Evolutionary conservation across 441 rosid species (phyloP), one percentile per base, ranked within the genome.

Genomic region (Flueggea neowawraea): DNA sequence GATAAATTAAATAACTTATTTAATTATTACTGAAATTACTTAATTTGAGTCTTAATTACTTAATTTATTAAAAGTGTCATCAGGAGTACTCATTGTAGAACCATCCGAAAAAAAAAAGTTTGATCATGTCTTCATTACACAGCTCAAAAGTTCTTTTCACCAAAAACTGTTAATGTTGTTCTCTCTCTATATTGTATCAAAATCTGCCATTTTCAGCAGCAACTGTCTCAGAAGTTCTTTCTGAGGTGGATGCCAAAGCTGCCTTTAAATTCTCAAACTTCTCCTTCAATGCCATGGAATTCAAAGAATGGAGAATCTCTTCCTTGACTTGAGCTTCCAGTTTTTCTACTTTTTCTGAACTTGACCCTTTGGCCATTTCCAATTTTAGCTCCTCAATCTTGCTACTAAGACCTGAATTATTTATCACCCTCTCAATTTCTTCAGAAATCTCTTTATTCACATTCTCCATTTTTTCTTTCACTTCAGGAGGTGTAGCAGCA

Each of bases 361-460:
- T 64, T 3, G 76, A 77, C 31, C 70, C 75, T 60, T 69, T 61
- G 1, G 57, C 64, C 59, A 67, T 61, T 65, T 75, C 77, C 32
- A 69, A 67, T 44, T 74, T 78, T 60, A 82, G 56, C 60, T 58
- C 79, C 56, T 73, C 71, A 41, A 80, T 50, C 65, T 73, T 69
- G 31, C 49, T 54, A 10, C 41, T 31, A 14, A 79, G 72, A 57
- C 81, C 74, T 5, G 69, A 31, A 4, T 17, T 61, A 31, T 54
- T 48, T 54, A 80, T 36, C n/a, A 60, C 66, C 56, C 74, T 75
- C 57, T 68, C 67, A 12, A 78, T 73, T 54, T 75, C 79, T 13
- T 66, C 49, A 10, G 44, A 11, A 0, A 73, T 71, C 52, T 77
- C 80, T 67, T 64, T 63, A 52, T 71, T 71, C 13, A 61, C 62